A percentile compares a stretch with the other conserved stretches of the same genome.
These are phyloP conservation scores for Saccharomycopsis javanensis DNA, from an alignment of 805 yeast species.

Conservation along the genomic window DNA sequence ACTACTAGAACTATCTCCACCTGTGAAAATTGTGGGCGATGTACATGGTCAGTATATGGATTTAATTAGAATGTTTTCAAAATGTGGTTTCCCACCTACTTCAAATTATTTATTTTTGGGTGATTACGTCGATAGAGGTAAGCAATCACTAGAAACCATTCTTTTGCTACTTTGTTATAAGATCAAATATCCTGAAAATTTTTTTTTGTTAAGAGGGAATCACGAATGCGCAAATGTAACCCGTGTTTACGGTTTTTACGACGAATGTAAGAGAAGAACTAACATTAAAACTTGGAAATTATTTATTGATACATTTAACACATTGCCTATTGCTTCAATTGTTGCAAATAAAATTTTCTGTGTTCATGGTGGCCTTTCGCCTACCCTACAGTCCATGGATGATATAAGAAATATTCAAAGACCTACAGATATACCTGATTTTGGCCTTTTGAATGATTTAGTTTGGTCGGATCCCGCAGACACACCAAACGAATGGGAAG, in stretches of 20 bases:
- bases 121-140: conserved; percentile 96
- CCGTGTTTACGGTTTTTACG: conserved; percentile 93
- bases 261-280: conserved; percentile 92
- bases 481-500: conserved; percentile 54
- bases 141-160: conserved; percentile 90
- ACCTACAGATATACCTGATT: conserved; percentile 80
- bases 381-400: conserved; percentile 51
- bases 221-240: conserved; percentile 98
- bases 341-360: conserved; percentile 93
- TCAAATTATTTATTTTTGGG: conserved; percentile 89
- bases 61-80: conserved; percentile 78
- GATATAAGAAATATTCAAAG: conserved; percentile 64
- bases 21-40: conserved; percentile 81
- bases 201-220: conserved; percentile 86
- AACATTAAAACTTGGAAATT: conserved; percentile 82
- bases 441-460: conserved; percentile 66
- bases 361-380: conserved; percentile 78
- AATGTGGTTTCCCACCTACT: conserved; percentile 95
- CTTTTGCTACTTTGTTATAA: conserved; percentile 81
- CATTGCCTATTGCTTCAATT: conserved; percentile 89
- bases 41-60: conserved; percentile 97
- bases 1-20: conserved; percentile 69
- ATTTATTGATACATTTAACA: conserved; percentile 90
- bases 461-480: conserved; percentile 78
- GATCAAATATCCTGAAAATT: conserved; percentile 93